Evolutionary conservation across 768 basidiomycete genomes (phyloP).

Genomic region (Suillus alpinus): DNA sequence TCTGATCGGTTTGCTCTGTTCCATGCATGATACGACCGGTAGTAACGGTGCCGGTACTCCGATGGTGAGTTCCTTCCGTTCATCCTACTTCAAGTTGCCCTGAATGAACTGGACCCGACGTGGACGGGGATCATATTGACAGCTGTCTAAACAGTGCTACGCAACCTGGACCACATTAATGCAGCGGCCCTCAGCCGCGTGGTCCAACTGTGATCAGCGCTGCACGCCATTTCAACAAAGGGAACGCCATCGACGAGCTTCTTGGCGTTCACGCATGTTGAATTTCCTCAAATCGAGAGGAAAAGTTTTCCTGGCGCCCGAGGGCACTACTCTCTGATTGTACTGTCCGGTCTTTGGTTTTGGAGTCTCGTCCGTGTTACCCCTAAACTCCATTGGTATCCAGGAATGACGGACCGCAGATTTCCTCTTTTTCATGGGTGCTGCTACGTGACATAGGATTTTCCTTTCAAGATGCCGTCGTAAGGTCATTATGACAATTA

Average conservation of each 20-base stretch:
- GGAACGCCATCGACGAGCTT: not conserved
- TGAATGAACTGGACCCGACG: not conserved
- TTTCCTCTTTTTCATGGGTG: not conserved
- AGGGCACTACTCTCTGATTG: not conserved
- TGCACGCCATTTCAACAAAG: not conserved
- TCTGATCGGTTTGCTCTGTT: not conserved
- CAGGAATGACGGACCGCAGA: not conserved
- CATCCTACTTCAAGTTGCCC: not conserved
- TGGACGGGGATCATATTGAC: not conserved
- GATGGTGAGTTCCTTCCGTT: not conserved
- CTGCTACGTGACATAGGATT: not conserved
- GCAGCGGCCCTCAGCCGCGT: not conserved
- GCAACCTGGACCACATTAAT: not conserved
- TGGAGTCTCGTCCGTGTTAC: not conserved
- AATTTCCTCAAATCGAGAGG: not conserved
- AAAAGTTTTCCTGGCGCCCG: not conserved
- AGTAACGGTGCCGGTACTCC: not conserved
- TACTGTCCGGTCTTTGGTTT: not conserved
- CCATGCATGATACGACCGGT: not conserved
- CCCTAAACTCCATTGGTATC: not conserved
- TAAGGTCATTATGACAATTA: not conserved
- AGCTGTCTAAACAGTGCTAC: not conserved
- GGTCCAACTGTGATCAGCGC: not conserved
- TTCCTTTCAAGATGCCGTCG: not conserved
- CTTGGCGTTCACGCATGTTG: not conserved